Evolutionary conservation across 805 yeast genomes (phyloP).

Genomic region (Cyberlindnera amylophila): DNA sequence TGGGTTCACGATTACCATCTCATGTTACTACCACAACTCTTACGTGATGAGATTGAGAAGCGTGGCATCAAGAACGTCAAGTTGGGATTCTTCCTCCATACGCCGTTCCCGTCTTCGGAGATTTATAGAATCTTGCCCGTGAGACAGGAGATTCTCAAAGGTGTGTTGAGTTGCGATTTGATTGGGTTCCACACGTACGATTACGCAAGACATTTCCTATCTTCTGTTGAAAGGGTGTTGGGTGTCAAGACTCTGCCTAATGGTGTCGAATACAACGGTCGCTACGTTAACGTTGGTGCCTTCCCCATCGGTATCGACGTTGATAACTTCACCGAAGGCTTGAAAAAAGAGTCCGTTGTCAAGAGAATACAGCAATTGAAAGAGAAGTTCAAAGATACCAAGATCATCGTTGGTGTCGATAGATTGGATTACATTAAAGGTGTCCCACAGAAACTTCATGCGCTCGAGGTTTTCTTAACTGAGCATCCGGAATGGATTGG

Average conservation of each 20-base stretch:
- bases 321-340: slow-evolving; percentile 80
- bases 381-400: slow-evolving; percentile 66
- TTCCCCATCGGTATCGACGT: slow-evolving; percentile 99
- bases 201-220: slow-evolving; percentile 92
- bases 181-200: slow-evolving; percentile 99
- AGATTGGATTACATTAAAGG: slow-evolving; percentile 96
- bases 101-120: slow-evolving; percentile 97
- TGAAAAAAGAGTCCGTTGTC: slow-evolving; percentile 58
- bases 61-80: slow-evolving; percentile 52
- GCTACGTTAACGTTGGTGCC: slow-evolving; percentile 85
- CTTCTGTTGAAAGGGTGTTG: slow-evolving; percentile 81
- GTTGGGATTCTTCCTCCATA: slow-evolving; percentile 91
- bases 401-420: slow-evolving; percentile 94
- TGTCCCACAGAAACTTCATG: slow-evolving; percentile 95
- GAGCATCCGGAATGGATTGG: slow-evolving; percentile 99
- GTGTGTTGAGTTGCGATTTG: slow-evolving; percentile 90
- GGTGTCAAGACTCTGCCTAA: slow-evolving; percentile 84
- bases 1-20: slow-evolving; percentile 99
- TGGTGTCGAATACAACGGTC: slow-evolving; percentile 74
- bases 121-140: slow-evolving; percentile 95
- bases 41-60: slow-evolving; percentile 56
- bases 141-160: slow-evolving; percentile 83
- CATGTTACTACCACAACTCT: slow-evolving; percentile 89
- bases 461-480: slow-evolving; percentile 85
- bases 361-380: slow-evolving; percentile 61